A percentile compares a stretch with the other conserved stretches of the same genome.
Conservation (phyloP, 2,329 filamentous ascomycete genomes). For the Emmonsiellopsis sp. region DNA sequence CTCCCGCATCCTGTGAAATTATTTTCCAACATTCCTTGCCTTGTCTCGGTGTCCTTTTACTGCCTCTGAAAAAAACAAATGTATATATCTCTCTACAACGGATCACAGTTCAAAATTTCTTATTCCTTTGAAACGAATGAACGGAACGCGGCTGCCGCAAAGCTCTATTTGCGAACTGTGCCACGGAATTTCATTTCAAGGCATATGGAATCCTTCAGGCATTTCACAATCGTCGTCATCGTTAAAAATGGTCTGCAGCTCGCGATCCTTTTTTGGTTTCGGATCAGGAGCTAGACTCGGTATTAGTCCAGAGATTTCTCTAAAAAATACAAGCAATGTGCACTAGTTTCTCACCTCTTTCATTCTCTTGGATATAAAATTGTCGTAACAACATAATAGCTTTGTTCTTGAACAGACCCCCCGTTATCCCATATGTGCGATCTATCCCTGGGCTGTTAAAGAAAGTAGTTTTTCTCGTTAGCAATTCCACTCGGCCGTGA, state of each 20-base stretch:
- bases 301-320: slow-evolving; percentile 3
- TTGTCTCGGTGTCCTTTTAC: background rate
- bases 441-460: slow-evolving; percentile 59
- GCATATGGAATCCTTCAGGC: background rate
- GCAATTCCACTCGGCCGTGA: background rate
- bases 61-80: background rate
- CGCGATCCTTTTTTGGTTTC: slow-evolving; percentile 54
- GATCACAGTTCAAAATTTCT: slow-evolving; percentile 1
- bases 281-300: slow-evolving; percentile 50
- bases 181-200: background rate
- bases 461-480: slow-evolving; percentile 4
- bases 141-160: background rate
- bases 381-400: slow-evolving; percentile 84
- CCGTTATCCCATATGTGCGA: slow-evolving; percentile 69
- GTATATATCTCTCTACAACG: slow-evolving; percentile 5
- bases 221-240: background rate
- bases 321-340: background rate
- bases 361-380: slow-evolving; percentile 98
- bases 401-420: slow-evolving; percentile 82
- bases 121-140: background rate
- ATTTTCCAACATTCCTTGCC: background rate
- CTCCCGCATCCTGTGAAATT: background rate
- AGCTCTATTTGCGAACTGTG: background rate
- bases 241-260: slow-evolving; percentile 51
- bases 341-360: slow-evolving; percentile 52